Base-by-base conservation (phyloP, 192 early-diverging fungal species). In the Chytriomyces sp. region DNA sequence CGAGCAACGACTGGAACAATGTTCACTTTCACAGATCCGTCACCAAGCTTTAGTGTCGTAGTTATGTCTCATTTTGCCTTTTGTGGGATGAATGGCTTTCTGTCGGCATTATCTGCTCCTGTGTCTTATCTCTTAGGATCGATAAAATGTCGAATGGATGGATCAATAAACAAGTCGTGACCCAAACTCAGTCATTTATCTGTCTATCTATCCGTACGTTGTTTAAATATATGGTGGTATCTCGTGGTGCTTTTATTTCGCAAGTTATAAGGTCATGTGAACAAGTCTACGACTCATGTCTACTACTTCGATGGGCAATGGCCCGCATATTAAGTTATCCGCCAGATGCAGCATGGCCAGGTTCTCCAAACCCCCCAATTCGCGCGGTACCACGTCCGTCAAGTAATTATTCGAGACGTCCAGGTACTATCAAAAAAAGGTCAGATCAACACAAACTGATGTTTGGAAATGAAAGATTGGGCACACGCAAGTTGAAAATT, bases 1-100 rank as follows among this genome's bases (percentile, higher is more conserved):
- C 46, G 10, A 26, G 16, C 13, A 61, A 69, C 18, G 69, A 78
- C 45, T 72, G 77, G 77, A 60, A 64, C 35, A 78, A 78, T 49
- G 69, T 78, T 8, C 77, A 78, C 69, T 78, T 78, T 50, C 77
- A 78, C 18, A 11, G 77, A 44, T 59, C 69, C 16, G 26, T 35
- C 50, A 61, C 45, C 11, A 78, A 78, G 61, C 69, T 78, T n/a
- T 72, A 69, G 24, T 35, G 35, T 35, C 35, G 3, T 35, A 35
- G 28, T 35, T 35, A 35, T 35, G 35, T 35, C 35, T 35, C 35
- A n/a, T 35, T 0, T 35, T 35, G 35, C 35, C 35, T 35, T 35
- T 35, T 4, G 35, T 35, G 35, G 35, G 35, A 35, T 35, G 35
- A 35, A 35, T 35, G 2, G 35, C 35, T 4, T 35, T 35, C 35